Evolutionary conservation across 192 early-diverging fungal species (phyloP), one percentile per base, ranked within the genome.

Genomic region (Chytriomyces sp.): DNA sequence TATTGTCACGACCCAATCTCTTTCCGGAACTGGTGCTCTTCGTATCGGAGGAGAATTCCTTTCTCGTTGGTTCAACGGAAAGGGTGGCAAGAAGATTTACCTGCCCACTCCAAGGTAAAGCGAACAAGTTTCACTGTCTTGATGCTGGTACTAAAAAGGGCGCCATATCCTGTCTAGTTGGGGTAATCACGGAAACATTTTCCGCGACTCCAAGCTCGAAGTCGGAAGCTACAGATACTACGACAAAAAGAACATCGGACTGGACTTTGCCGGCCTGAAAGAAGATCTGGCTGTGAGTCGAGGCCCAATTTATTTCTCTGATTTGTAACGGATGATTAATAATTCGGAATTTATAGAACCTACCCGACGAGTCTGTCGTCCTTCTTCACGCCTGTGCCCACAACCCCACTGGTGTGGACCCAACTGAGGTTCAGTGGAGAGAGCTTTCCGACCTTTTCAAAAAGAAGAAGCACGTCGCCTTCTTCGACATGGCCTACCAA

Each of bases 401-500:
- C 85, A 99, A 99, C 89, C 98, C 98, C 46, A 98, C 98, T 5
- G 98, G 98, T 81, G 97, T 97, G 23, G 98, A 99, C 86, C 98
- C 98, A 45, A 95, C 94, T 45, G 79, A 82, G 24, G 93, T 85
- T 68, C 96, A 99, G 82, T 99, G 98, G 98, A 84, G 87, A 64
- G 85, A 95, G 80, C 92, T 99, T 78, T 91, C 92, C 72, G 72
- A 90, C 67, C 86, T 92, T 53, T 82, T 94, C 50, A 91, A 96
- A 82, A 76, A 78, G 65, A 89, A 89, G 73, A 86, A 89, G 18
- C 96, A 97, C 87, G 89, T 96, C 68, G 84, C 92, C 50, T 99
- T 98, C 91, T 99, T 99, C 72, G 98, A 99, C 82, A 96, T 96
- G 94, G 98, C 98, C 26, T 99, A 99, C 89, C 97, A 98, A 89